A percentile compares a stretch with the other conserved stretches of the same genome.
Conservation (phyloP, 768 basidiomycete species). For the Boletus insuetus region DNA sequence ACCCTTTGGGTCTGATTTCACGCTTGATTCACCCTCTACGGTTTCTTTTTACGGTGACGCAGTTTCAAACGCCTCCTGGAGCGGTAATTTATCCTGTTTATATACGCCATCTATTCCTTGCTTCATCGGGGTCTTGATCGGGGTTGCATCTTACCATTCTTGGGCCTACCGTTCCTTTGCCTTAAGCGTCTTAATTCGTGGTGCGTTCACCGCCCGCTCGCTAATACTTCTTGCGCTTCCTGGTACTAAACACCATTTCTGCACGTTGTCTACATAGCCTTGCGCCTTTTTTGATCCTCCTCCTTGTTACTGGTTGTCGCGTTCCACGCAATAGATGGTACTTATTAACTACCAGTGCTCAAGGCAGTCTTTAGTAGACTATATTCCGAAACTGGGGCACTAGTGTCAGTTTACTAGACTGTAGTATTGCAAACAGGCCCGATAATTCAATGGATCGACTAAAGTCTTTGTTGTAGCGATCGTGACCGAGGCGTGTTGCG, state of each 20-base stretch:
- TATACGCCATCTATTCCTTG: constrained; percentile 15
- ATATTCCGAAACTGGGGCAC: not conserved
- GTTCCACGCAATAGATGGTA: not conserved
- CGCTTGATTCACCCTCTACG: constrained; percentile 8
- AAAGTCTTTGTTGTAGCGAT: too few relatives aligned
- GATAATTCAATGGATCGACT: not conserved
- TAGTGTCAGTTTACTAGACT: not conserved
- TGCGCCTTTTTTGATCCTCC: not conserved
- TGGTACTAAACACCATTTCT: constrained; percentile 5
- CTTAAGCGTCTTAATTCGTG: not conserved
- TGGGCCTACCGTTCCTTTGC: constrained; percentile 9
- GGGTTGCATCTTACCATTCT: constrained; percentile 11
- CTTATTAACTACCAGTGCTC: constrained; percentile 3
- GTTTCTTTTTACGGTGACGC: not conserved
- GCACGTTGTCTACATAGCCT: constrained; percentile 3
- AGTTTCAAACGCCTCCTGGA: not conserved
- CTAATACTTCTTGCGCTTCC: constrained; percentile 10
- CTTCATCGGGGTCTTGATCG: not conserved
- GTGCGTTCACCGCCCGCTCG: not conserved
- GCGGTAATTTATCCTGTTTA: constrained; percentile 33
- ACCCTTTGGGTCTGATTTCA: not conserved
- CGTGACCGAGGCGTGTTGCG: too few relatives aligned
- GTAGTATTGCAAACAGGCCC: too few relatives aligned
- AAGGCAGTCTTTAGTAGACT: constrained; percentile 9
- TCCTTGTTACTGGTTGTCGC: not conserved